Evolutionary conservation across 768 basidiomycete species (phyloP).

Genomic region (Lactarius quietus): DNA sequence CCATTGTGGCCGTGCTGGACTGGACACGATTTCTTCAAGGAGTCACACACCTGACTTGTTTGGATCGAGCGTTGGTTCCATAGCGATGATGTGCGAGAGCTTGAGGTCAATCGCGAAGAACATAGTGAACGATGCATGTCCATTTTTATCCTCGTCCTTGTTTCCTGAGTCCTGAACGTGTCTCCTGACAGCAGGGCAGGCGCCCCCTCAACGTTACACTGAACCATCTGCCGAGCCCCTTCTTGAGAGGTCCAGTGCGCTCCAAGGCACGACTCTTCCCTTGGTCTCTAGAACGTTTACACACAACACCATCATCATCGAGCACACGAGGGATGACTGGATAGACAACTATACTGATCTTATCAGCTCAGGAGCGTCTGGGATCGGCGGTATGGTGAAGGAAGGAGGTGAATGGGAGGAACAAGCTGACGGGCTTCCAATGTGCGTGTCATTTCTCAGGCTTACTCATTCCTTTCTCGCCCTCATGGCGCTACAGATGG

Average conservation of each 20-base stretch:
- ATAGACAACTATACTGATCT: slow-evolving; percentile 81
- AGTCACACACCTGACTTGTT: slow-evolving; percentile 54
- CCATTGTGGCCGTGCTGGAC: too few relatives aligned
- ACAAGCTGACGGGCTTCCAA: slow-evolving; percentile 79
- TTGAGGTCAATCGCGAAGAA: slow-evolving; percentile 75
- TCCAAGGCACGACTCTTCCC: slow-evolving; percentile 71
- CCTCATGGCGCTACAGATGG: slow-evolving; percentile 56
- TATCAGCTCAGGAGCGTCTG: slow-evolving; percentile 64
- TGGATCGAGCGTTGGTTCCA: slow-evolving; percentile 86
- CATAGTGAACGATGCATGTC: slow-evolving; percentile 74
- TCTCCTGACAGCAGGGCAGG: slow-evolving; percentile 57
- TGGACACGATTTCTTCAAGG: too few relatives aligned
- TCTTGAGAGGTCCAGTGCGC: slow-evolving; percentile 47
- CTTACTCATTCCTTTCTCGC: slow-evolving; percentile 4
- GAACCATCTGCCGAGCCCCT: slow-evolving; percentile 72
- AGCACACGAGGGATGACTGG: slow-evolving; percentile 88
- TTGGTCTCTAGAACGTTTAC: slow-evolving; percentile 82
- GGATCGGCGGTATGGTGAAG: slow-evolving; percentile 88
- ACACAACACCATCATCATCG: slow-evolving; percentile 82
- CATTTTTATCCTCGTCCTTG: slow-evolving; percentile 6
- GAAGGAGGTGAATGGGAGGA: slow-evolving; percentile 95
- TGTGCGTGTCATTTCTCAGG: slow-evolving; percentile 45
- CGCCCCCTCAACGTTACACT: slow-evolving; percentile 83
- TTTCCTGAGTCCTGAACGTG: not conserved
- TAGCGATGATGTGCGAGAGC: slow-evolving; percentile 63